Evolutionary conservation across 306 rosid species (phyloP).

Genomic region (Citrullus colocynthis): DNA sequence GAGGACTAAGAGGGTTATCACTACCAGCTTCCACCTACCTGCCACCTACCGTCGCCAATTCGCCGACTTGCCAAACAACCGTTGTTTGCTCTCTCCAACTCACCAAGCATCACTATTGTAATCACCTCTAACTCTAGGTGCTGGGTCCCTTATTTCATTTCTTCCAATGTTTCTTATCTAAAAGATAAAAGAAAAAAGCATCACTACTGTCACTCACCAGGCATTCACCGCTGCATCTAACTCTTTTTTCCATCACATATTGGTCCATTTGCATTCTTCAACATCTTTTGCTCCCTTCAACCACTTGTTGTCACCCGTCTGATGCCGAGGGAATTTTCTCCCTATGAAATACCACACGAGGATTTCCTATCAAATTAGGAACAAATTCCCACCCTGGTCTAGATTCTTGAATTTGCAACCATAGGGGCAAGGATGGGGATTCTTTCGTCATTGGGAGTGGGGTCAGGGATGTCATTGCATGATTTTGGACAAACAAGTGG

Average conservation of each 20-base stretch:
- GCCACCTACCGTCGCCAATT: background rate
- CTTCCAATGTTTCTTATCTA: no score
- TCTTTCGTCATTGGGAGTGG: background rate
- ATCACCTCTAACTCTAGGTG: no score
- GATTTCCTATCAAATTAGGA: background rate
- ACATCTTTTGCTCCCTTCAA: background rate
- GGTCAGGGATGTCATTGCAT: background rate
- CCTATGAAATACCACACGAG: background rate
- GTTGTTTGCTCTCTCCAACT: background rate
- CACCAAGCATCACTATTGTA: background rate
- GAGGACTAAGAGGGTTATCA: background rate
- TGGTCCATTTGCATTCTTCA: background rate
- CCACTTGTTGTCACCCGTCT: background rate
- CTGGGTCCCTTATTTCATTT: no score
- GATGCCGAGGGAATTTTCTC: background rate
- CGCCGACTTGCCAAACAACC: background rate
- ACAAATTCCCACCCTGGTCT: background rate
- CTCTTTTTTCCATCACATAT: background rate
- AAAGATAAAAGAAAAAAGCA: background rate
- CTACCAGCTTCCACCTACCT: background rate
- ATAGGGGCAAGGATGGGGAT: background rate
- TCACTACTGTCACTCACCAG: background rate
- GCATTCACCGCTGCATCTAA: background rate
- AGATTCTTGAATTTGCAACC: background rate
- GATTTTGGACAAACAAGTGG: background rate